Conservation (phyloP, 495 filamentous ascomycete genomes). For the Letharia columbiana region DNA sequence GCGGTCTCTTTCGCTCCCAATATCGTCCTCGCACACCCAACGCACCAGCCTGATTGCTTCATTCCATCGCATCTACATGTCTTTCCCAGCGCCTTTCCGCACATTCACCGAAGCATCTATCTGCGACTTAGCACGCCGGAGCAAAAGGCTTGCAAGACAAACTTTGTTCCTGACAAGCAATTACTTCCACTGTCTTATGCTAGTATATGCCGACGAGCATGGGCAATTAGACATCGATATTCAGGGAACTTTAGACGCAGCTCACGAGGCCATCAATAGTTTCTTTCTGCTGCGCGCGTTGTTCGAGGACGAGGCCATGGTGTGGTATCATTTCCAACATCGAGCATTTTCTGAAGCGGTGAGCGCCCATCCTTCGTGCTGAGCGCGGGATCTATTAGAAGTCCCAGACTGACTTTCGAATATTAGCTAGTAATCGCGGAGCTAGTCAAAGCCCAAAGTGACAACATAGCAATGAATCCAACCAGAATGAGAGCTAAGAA, state of each 20-base stretch:
- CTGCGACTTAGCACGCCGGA: slow-evolving; percentile 38
- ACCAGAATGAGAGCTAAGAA: slow-evolving; percentile 45
- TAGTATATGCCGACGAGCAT: slow-evolving; percentile 54
- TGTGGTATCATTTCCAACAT: slow-evolving; percentile 74
- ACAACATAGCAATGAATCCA: slow-evolving; percentile 39
- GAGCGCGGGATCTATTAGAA: not conserved
- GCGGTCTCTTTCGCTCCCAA: slow-evolving; percentile 55
- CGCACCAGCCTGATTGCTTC: slow-evolving; percentile 52
- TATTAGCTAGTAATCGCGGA: slow-evolving; percentile 26
- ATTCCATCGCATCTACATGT: slow-evolving; percentile 53
- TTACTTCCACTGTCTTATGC: slow-evolving; percentile 68
- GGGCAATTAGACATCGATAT: slow-evolving; percentile 53
- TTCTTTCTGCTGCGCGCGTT: slow-evolving; percentile 59
- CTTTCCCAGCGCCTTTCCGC: slow-evolving; percentile 54
- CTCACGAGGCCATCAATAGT: slow-evolving; percentile 50
- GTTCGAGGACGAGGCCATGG: slow-evolving; percentile 55
- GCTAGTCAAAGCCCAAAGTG: slow-evolving; percentile 24
- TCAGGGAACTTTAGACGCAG: slow-evolving; percentile 57
- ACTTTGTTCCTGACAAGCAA: slow-evolving; percentile 61
- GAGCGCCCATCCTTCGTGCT: slow-evolving; percentile 30
- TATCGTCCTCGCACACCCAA: slow-evolving; percentile 49
- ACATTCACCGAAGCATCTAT: slow-evolving; percentile 50
- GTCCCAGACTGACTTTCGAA: not conserved
- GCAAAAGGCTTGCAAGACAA: slow-evolving; percentile 55
- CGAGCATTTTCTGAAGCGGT: slow-evolving; percentile 61